Conservation (phyloP, 306 rosid species). For the Mimosa bimucronata region DNA sequence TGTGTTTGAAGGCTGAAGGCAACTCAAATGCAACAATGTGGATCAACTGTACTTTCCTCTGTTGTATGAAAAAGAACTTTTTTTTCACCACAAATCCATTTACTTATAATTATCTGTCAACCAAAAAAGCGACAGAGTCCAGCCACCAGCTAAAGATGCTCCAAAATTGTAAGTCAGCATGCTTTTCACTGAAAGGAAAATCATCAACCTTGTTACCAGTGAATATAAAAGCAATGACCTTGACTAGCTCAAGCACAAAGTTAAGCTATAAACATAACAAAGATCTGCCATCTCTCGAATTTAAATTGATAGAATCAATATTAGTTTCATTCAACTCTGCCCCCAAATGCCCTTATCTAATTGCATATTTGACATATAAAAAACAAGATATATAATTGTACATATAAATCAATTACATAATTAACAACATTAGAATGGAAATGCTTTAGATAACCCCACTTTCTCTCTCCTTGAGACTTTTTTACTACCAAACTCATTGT, state of each 20-base stretch:
- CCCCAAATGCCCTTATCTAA: not conserved
- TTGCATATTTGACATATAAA: not conserved
- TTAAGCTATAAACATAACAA: slow-evolving; percentile 8
- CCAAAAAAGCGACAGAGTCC: slow-evolving; percentile 55
- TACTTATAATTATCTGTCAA: slow-evolving; percentile 51
- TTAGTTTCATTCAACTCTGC: not conserved
- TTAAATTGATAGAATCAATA: not conserved
- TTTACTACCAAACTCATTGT: not conserved
- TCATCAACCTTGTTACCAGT: slow-evolving; percentile 41
- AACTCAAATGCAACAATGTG: slow-evolving; percentile 42
- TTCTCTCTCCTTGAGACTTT: not conserved
- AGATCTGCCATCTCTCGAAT: slow-evolving; percentile 6
- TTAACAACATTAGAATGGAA: not conserved
- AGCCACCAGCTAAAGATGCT: slow-evolving; percentile 53
- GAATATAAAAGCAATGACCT: slow-evolving; percentile 20
- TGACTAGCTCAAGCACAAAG: slow-evolving; percentile 17
- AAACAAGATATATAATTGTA: not conserved
- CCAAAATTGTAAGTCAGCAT: slow-evolving; percentile 52
- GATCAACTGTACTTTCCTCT: slow-evolving; percentile 38
- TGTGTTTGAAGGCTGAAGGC: slow-evolving; percentile 42
- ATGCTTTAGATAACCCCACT: not conserved
- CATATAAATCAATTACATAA: not conserved
- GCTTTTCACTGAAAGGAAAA: slow-evolving; percentile 57
- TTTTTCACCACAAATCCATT: slow-evolving; percentile 43
- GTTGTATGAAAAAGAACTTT: slow-evolving; percentile 40